Percentiles rank a stretch among this genome's conserved stretches.
Conservation (phyloP, 345 rosid species). For the Microthlaspi erraticum region DNA sequence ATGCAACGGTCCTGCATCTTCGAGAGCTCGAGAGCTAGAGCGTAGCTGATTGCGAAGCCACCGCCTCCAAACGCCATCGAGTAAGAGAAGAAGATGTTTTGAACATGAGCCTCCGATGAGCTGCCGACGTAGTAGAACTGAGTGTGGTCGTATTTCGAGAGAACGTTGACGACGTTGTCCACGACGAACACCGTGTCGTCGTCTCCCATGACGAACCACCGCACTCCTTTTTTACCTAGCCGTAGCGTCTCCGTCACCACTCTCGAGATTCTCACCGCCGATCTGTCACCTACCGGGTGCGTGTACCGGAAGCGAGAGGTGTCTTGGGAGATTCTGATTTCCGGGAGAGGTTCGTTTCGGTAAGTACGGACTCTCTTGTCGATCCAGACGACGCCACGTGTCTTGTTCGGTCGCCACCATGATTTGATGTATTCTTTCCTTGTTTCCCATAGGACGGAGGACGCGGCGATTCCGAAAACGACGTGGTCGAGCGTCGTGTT, state of each 20-base stretch:
- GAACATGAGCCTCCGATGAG: slow-evolving; percentile 79
- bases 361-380: slow-evolving; percentile 54
- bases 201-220: slow-evolving; percentile 92
- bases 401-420: slow-evolving; percentile 78
- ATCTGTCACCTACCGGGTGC: slow-evolving; percentile 66
- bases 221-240: slow-evolving; percentile 65
- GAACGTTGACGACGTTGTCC: slow-evolving; percentile 67
- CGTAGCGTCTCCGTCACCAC: slow-evolving; percentile 74
- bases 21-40: slow-evolving; percentile 66
- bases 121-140: slow-evolving; percentile 78
- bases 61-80: slow-evolving; percentile 89
- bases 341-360: slow-evolving; percentile 59
- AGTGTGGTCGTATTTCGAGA: slow-evolving; percentile 65
- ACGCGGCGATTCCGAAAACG: slow-evolving; percentile 76
- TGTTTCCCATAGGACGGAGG: slow-evolving; percentile 67
- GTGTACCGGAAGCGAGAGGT: slow-evolving; percentile 73
- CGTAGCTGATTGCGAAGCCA: slow-evolving; percentile 83
- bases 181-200: slow-evolving; percentile 77
- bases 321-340: slow-evolving; percentile 64
- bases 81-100: slow-evolving; percentile 78
- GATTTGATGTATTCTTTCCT: slow-evolving; percentile 81
- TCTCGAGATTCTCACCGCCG: slow-evolving; percentile 77
- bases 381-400: slow-evolving; percentile 78
- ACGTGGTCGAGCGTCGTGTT: slow-evolving; percentile 67
- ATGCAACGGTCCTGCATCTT: slow-evolving; percentile 83